Evolutionary conservation across 2,329 filamentous ascomycete species (phyloP).

Genomic region (Chalara sp.): DNA sequence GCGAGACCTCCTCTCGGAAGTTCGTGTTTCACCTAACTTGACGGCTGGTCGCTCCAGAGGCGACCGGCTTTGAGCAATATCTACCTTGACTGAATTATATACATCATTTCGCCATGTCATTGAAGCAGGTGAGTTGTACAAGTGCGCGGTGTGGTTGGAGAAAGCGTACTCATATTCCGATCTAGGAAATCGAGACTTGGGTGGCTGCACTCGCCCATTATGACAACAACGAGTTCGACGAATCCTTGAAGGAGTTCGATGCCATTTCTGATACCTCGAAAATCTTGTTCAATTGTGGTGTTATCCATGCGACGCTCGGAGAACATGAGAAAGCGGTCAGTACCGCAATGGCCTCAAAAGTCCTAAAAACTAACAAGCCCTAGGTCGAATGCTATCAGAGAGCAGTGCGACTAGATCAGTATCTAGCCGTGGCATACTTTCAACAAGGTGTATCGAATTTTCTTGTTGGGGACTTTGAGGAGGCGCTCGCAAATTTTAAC

Average conservation of each 20-base stretch:
- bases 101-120: slow-evolving; percentile 28
- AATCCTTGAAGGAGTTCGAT: slow-evolving; percentile 76
- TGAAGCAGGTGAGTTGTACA: slow-evolving; percentile 32
- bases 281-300: slow-evolving; percentile 96
- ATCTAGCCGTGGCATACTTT: slow-evolving; percentile 95
- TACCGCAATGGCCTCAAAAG: slow-evolving; percentile 20
- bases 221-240: slow-evolving; percentile 96
- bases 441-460: slow-evolving; percentile 99
- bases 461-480: slow-evolving; percentile 91
- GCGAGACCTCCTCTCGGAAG: too few relatives aligned
- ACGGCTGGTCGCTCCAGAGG: slow-evolving; percentile 15
- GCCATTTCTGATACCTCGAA: slow-evolving; percentile 92
- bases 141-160: slow-evolving; percentile 2
- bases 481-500: slow-evolving; percentile 97
- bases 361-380: slow-evolving; percentile 14
- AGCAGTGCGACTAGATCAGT: slow-evolving; percentile 84
- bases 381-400: slow-evolving; percentile 94
- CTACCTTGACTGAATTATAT: slow-evolving; percentile 2
- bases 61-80: slow-evolving; percentile 9
- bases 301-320: slow-evolving; percentile 93
- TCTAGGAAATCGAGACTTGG: slow-evolving; percentile 95
- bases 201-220: slow-evolving; percentile 85
- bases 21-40: slow-evolving; percentile 3
- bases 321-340: slow-evolving; percentile 93
- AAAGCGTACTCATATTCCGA: slow-evolving; percentile 6